These are phyloP conservation scores for Pinus tabuliformis DNA, from an alignment of 75 land plant genomes.

Conservation along the genomic window DNA sequence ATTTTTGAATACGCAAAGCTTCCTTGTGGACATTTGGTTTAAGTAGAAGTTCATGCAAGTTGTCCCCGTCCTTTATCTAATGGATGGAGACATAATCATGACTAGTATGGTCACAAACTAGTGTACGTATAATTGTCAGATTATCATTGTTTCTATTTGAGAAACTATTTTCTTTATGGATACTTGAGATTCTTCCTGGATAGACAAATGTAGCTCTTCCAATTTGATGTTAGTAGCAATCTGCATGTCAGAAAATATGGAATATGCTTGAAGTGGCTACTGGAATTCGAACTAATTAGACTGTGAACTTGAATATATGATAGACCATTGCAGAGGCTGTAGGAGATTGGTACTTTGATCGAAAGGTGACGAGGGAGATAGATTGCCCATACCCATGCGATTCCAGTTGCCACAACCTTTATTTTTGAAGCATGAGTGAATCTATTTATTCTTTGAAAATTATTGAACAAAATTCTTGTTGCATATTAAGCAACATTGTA, in stretches of 20 bases:
- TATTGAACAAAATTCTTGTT: no score
- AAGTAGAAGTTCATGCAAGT: background rate
- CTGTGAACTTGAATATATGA: background rate
- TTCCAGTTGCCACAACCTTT: slow-evolving; percentile 46
- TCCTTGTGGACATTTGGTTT: background rate
- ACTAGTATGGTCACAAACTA: background rate
- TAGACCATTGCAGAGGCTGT: slow-evolving; percentile 74
- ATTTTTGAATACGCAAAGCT: background rate
- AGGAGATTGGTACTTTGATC: slow-evolving; percentile 74
- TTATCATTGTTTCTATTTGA: background rate
- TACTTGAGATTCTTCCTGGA: background rate
- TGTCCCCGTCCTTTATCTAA: background rate
- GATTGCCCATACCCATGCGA: slow-evolving; percentile 80
- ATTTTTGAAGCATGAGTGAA: background rate
- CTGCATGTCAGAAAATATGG: background rate
- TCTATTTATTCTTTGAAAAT: no score
- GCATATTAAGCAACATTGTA: no score
- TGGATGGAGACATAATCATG: background rate
- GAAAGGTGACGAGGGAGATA: slow-evolving; percentile 39
- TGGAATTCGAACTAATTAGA: background rate
- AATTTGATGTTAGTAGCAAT: background rate
- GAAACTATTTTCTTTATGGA: background rate
- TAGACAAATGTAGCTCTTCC: background rate
- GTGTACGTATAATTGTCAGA: background rate
- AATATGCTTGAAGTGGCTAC: background rate